Conservation (phyloP, 129 eudicot genomes). For the Helianthus tuberosus region DNA sequence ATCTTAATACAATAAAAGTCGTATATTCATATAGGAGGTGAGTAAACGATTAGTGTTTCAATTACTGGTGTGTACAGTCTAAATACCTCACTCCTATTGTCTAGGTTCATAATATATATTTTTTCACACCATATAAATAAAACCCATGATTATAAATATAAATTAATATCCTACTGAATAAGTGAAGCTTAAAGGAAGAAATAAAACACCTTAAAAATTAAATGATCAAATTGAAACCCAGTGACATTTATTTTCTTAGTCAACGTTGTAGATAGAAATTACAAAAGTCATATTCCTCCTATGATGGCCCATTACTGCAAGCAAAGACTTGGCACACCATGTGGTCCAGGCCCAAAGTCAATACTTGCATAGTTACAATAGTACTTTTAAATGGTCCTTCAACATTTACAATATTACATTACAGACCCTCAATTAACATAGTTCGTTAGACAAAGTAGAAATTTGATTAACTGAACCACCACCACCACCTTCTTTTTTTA, state of each 20-base stretch:
- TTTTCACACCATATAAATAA: neutral
- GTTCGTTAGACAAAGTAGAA: conserved; percentile 42
- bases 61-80: neutral
- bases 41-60: neutral
- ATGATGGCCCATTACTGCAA: conserved; percentile 15
- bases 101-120: too few relatives aligned
- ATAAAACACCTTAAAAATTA: neutral
- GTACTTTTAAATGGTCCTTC: conserved; percentile 24
- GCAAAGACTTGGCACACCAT: conserved; percentile 35
- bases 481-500: conserved; percentile 47
- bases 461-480: conserved; percentile 32
- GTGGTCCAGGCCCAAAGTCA: conserved; percentile 39
- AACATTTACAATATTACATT: conserved; percentile 27
- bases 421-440: conserved; percentile 32
- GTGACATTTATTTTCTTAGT: neutral
- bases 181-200: neutral
- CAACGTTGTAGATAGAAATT: neutral
- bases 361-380: neutral
- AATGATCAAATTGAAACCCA: neutral
- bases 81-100: neutral
- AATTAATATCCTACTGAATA: neutral
- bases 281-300: conserved; percentile 3
- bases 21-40: neutral
- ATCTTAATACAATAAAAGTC: neutral
- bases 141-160: neutral